phyloP scores from a whole-genome alignment of 2,329 filamentous ascomycete species.

The Ophiocordyceps camponoti-saundersi region DNA sequence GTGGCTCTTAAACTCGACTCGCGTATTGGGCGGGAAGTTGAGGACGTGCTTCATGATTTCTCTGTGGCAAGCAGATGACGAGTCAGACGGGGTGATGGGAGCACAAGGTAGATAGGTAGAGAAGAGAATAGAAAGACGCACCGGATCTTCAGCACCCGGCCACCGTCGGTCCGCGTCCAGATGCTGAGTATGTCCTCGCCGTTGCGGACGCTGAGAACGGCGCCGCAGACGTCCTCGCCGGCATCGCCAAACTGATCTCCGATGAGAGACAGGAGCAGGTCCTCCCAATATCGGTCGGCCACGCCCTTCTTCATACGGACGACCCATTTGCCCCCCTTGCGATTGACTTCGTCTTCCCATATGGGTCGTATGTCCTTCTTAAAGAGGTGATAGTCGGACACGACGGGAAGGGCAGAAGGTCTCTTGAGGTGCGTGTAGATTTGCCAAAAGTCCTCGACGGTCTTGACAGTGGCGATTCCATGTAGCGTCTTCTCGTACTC shows the following conservation, averaged over 20 bases:
- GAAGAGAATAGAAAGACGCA: constrained; percentile 26
- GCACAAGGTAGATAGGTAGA: neutral
- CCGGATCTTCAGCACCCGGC: constrained; percentile 91
- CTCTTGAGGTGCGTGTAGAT: constrained; percentile 81
- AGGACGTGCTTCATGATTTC: constrained; percentile 90
- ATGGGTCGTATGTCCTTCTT: constrained; percentile 91
- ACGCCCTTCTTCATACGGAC: constrained; percentile 94
- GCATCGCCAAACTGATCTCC: constrained; percentile 91
- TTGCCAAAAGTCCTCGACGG: constrained; percentile 80
- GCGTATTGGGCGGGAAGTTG: constrained; percentile 71
- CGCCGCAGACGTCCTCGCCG: constrained; percentile 85
- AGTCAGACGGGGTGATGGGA: neutral
- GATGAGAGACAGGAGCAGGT: constrained; percentile 74
- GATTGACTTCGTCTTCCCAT: constrained; percentile 97
- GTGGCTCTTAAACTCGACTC: constrained; percentile 89
- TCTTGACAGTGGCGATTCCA: constrained; percentile 64
- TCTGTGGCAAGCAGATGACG: constrained; percentile 26
- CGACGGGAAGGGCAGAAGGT: constrained; percentile 72
- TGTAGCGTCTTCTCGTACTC: constrained; percentile 97
- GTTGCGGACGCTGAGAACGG: constrained; percentile 83
- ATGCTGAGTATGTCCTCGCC: constrained; percentile 96
- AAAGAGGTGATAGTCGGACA: constrained; percentile 97
- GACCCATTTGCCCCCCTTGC: constrained; percentile 93
- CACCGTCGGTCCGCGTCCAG: constrained; percentile 89
- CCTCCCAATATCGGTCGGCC: constrained; percentile 92